Conservation (phyloP, 306 rosid genomes). For the Cucurbita ficifolia region DNA sequence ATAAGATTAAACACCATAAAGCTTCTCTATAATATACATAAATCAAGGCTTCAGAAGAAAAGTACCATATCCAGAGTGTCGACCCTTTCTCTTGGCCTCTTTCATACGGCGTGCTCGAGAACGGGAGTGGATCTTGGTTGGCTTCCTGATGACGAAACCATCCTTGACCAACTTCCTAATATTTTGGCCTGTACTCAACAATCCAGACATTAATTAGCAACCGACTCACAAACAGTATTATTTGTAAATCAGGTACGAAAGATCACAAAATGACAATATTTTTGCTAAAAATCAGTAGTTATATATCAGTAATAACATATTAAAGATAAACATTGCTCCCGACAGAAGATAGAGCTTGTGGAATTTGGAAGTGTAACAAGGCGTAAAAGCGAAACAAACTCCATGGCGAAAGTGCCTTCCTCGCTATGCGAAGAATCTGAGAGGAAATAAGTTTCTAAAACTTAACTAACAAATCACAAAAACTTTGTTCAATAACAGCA, state of each 20-base stretch:
- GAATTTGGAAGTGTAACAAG: not conserved
- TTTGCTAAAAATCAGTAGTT: no score
- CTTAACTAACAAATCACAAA: not conserved
- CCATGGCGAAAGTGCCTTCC: not conserved
- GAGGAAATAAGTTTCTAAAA: not conserved
- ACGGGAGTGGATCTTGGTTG: conserved; percentile 92
- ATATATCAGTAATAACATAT: not conserved
- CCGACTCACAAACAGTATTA: not conserved
- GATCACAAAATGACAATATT: not conserved
- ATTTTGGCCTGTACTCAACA: conserved; percentile 59
- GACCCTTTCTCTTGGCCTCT: conserved; percentile 93
- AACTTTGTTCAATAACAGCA: not conserved
- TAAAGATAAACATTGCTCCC: not conserved
- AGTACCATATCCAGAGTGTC: conserved; percentile 93
- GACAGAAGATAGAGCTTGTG: not conserved
- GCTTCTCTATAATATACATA: not conserved
- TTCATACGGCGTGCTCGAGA: conserved; percentile 94
- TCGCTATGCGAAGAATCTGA: not conserved
- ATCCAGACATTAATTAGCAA: not conserved
- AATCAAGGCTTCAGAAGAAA: not conserved
- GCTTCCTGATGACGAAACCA: conserved; percentile 96
- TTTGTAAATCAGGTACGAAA: not conserved
- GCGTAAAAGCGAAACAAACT: not conserved
- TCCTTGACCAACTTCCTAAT: conserved; percentile 91
- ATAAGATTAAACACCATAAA: not conserved